Evolutionary conservation across 257 asterid species (phyloP).

Genomic region (Forsythia viridissima): DNA sequence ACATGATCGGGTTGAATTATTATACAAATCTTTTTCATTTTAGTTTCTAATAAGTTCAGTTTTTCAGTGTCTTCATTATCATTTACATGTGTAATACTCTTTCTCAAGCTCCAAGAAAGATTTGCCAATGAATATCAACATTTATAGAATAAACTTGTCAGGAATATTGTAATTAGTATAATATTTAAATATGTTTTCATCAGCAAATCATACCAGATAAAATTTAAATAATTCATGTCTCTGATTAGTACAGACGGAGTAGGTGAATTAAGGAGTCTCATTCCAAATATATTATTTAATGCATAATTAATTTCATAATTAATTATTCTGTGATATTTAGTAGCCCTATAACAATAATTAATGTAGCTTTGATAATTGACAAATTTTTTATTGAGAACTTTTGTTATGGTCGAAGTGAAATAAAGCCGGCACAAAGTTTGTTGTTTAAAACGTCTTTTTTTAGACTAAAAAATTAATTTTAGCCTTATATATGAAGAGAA

Average conservation of each 20-base stretch:
- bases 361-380: neutral
- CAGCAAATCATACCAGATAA: neutral
- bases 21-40: neutral
- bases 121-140: neutral
- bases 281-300: constrained; percentile 22
- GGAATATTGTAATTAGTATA: neutral
- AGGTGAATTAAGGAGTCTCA: constrained; percentile 15
- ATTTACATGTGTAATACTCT: neutral
- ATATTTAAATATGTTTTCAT: constrained; percentile 4
- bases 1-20: neutral
- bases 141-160: neutral
- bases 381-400: neutral
- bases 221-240: neutral
- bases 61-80: neutral
- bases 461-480: too few relatives aligned
- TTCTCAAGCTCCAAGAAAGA: neutral
- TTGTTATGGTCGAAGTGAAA: neutral
- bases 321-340: neutral
- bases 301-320: neutral
- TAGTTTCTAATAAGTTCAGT: neutral
- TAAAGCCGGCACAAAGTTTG: neutral
- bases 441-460: neutral
- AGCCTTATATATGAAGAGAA: neutral
- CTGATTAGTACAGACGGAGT: neutral
- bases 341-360: neutral